Evolutionary conservation across 495 filamentous ascomycete genomes (phyloP), one percentile per base, ranked within the genome.

Genomic region (Chaetomium tenue): DNA sequence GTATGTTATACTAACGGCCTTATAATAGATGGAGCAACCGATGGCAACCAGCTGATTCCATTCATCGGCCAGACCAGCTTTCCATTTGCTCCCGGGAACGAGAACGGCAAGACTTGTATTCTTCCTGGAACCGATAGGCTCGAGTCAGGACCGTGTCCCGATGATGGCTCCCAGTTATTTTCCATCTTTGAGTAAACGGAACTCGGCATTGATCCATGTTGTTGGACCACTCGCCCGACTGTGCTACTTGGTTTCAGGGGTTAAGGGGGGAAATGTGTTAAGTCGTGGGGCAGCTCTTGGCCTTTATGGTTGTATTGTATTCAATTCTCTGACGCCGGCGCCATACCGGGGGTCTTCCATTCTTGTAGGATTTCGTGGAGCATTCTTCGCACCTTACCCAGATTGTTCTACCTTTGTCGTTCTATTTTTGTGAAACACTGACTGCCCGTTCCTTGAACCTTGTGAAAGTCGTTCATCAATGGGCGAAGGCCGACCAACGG

Each of bases 111-210:
- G 50, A 77, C 71, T 23, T 84, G 82, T 60, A 70, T 83, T 54
- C 63, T 79, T 8, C 67, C 75, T 28, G 78, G 75, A 22, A 64
- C 73, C 23, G 67, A 65, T 18, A 77, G 74, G 54, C 72, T 84
- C 20, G 74, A 76, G 28, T 74, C 76, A 15, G 75, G 76, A 4
- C 70, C 72, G 12, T 83, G 82, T 58, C 68, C 71, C 1, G 74
- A 74, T 13, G 74, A 78, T 62, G 75, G 74, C 11, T 74, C 74
- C 9, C 76, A 83, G 66, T 58, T 77, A 40, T 83, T 81, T 58
- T 80, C 79, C 11, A 78, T 84, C 61, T 72, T 76, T 75, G 62
- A 70, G 63, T 67, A 59, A 66, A 26, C 37, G 37, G 55, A 26
- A 15, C 8, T 44, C 13, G 20, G 55, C 39, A 16, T 6, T 44